Conservation (phyloP, 2,329 filamentous ascomycete genomes). For the Claviceps fusiformis region DNA sequence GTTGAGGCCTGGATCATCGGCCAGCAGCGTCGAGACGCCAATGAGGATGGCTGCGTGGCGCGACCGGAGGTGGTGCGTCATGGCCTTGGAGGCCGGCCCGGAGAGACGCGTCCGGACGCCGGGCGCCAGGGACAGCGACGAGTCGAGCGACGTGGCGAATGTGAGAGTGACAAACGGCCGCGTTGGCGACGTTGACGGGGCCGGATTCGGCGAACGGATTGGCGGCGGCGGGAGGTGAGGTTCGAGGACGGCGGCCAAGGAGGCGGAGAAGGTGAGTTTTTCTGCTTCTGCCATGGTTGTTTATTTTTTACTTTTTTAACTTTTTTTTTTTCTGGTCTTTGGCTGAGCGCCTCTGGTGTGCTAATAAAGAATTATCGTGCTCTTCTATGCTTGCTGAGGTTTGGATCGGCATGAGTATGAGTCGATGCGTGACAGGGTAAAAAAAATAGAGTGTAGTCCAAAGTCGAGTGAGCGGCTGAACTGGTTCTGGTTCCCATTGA, state of each 20-base stretch:
- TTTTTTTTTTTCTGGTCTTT: neutral
- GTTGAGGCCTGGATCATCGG: constrained; percentile 77
- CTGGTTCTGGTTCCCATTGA: neutral
- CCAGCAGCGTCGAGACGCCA: constrained; percentile 69
- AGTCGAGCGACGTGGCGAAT: constrained; percentile 83
- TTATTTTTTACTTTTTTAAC: neutral
- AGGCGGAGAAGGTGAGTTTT: constrained; percentile 18
- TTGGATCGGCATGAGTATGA: neutral
- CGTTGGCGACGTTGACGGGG: neutral
- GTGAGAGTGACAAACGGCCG: constrained; percentile 61
- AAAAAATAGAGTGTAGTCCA: neutral
- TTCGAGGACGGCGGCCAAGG: constrained; percentile 19
- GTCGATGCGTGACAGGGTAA: neutral
- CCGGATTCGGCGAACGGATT: neutral
- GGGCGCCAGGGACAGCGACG: constrained; percentile 59
- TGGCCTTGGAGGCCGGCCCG: constrained; percentile 69
- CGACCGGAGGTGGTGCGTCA: constrained; percentile 84
- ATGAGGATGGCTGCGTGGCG: constrained; percentile 75
- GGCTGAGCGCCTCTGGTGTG: neutral
- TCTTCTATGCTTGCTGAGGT: too few species aligned
- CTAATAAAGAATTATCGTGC: too few species aligned
- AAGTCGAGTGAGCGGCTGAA: too few species aligned
- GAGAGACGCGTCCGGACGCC: constrained; percentile 75
- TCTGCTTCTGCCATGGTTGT: constrained; percentile 17
- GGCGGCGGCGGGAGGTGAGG: constrained; percentile 18